Evolutionary conservation across 2,329 filamentous ascomycete species (phyloP).

Genomic region (Trichophyton rubrum): DNA sequence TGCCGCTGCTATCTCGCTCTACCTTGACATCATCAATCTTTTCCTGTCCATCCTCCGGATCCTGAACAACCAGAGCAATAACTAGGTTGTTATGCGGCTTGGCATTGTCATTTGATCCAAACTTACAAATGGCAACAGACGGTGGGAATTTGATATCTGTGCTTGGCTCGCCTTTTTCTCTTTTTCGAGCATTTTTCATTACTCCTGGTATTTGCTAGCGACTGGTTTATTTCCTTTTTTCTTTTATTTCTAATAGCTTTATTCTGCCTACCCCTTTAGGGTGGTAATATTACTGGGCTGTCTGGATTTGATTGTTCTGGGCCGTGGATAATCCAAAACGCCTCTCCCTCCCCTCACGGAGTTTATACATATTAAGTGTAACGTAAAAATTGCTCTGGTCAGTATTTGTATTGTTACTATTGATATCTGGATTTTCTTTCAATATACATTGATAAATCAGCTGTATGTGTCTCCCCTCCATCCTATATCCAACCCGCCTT

Average conservation of each 20-base stretch:
- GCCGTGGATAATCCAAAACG: not conserved
- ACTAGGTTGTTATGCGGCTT: conserved; percentile 43
- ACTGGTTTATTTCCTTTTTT: not conserved
- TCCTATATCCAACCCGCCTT: not conserved
- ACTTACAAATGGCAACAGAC: not conserved
- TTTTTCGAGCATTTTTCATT: not conserved
- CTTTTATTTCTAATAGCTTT: no score
- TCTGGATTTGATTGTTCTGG: not conserved
- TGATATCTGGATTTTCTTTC: not conserved
- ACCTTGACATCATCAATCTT: conserved; percentile 91
- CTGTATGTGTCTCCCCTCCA: not conserved
- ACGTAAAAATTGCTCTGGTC: not conserved
- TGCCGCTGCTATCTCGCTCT: conserved; percentile 84
- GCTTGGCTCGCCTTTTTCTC: not conserved
- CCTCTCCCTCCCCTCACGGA: not conserved
- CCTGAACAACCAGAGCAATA: conserved; percentile 88
- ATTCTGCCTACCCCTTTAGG: not conserved
- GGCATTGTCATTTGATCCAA: not conserved
- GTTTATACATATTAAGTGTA: not conserved
- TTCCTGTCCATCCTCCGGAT: conserved; percentile 94
- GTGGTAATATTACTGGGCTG: not conserved
- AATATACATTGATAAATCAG: not conserved
- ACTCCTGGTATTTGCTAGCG: not conserved
- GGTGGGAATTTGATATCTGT: not conserved
- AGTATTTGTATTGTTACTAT: not conserved